Evolutionary conservation across 768 basidiomycete genomes (phyloP).

Genomic region (Leccinum olivaceopallidum): DNA sequence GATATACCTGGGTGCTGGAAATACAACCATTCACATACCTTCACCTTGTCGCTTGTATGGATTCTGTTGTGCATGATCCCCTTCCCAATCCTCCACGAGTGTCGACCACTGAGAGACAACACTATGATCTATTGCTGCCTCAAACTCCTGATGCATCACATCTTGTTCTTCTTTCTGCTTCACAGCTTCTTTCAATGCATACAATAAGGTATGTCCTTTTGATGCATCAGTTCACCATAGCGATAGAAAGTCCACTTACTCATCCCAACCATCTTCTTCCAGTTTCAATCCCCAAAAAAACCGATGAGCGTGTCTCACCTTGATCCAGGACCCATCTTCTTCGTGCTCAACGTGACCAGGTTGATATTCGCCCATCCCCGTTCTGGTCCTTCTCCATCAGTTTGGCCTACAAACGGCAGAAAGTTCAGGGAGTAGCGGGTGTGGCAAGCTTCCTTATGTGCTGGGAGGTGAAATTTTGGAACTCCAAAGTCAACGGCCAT

Average conservation of each 20-base stretch:
- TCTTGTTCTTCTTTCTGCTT: no score
- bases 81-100: no score
- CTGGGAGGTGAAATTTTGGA: constrained; percentile 41
- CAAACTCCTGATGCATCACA: no score
- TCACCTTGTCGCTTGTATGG: no score
- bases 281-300: constrained; percentile 20
- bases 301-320: constrained; percentile 39
- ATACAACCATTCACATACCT: no score
- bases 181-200: no score
- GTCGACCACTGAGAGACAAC: no score
- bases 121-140: no score
- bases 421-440: constrained; percentile 33
- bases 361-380: constrained; percentile 32
- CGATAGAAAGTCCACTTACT: constrained; percentile 20
- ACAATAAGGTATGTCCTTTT: not conserved
- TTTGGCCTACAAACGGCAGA: not conserved
- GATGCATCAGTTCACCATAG: not conserved
- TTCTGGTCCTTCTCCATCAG: constrained; percentile 37
- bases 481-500: constrained; percentile 16
- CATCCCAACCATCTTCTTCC: constrained; percentile 1
- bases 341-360: not conserved
- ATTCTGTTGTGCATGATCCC: no score
- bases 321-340: constrained; percentile 37
- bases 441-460: constrained; percentile 33
- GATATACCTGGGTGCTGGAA: no score